phyloP scores from a whole-genome alignment of 2,329 filamentous ascomycete genomes.

The Erysiphe pulchra region DNA sequence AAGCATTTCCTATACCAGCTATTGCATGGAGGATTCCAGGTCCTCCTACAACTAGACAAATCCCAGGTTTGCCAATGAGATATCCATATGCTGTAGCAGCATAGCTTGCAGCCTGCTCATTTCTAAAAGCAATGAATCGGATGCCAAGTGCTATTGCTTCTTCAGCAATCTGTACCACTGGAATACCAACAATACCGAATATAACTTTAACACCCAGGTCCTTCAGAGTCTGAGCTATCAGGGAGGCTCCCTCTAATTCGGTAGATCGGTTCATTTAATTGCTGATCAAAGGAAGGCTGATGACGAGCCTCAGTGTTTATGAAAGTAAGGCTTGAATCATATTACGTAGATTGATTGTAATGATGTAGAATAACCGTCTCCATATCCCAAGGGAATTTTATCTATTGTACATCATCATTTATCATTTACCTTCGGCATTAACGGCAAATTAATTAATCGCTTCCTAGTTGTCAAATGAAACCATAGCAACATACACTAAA shows the following conservation, averaged over 20 bases:
- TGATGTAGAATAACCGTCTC: too few species aligned
- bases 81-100: slow-evolving; percentile 32
- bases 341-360: too few species aligned
- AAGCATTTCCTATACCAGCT: slow-evolving; percentile 26
- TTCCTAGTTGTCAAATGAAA: too few species aligned
- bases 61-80: slow-evolving; percentile 26
- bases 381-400: too few species aligned
- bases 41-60: slow-evolving; percentile 31
- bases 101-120: slow-evolving; percentile 31
- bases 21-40: slow-evolving; percentile 31
- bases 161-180: slow-evolving; percentile 28
- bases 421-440: too few species aligned
- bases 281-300: neutral
- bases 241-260: slow-evolving; percentile 6
- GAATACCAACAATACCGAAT: slow-evolving; percentile 11
- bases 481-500: too few species aligned
- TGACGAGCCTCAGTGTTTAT: neutral
- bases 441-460: too few species aligned
- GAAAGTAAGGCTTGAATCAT: too few species aligned
- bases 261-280: neutral
- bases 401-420: too few species aligned
- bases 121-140: slow-evolving; percentile 29
- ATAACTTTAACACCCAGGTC: slow-evolving; percentile 11
- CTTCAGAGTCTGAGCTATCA: slow-evolving; percentile 10
- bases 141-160: slow-evolving; percentile 29